Evolutionary conservation across 805 yeast species (phyloP), one percentile per base, ranked within the genome.

Genomic region (Candida nonsorbophila): DNA sequence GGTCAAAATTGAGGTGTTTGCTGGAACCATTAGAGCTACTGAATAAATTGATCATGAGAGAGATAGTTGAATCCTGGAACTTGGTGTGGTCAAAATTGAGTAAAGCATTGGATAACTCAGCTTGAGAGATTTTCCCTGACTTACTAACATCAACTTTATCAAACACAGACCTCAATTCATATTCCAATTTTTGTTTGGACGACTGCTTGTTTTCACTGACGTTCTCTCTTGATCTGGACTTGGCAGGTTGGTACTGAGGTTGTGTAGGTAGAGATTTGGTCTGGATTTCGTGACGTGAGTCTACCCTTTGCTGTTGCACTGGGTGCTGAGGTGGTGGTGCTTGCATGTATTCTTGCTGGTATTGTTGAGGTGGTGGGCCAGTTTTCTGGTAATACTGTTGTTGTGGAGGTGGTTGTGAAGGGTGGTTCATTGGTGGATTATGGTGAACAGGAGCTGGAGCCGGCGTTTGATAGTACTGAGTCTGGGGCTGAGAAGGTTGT

Each of bases 51-150:
- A 79, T 72, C 81, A 80, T 78, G 20, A 79, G 55, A 28, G 62
- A 49, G 21, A 80, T 72, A 1, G 87, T 79, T 15, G 74, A 67
- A 11, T 72, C 65, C 40, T 74, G 72, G 48, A 80, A 81, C 32
- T 66, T 60, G 3, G 85, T 67, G 32, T 75, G 75, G 49, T 79
- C 85, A 32, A 77, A 74, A 45, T 80, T 80, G 14, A 71, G 60
- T 29, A 80, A 57, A 2, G 83, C 83, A 22, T 55, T 51, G 5
- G 77, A 66, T 22, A 80, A 61, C 53, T 81, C 88, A 8, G 52
- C 51, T 28, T 74, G 74, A 2, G 78, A 66, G 21, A 80, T 63
- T 29, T 47, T 57, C 1, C 84, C 84, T 23, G 71, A 67, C 22
- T 62, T 55, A 41, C 74, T 66, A 19, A 67, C 54, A 48, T 79